Conservation (phyloP, 441 rosid genomes). For the Eutrema salsugineum region DNA sequence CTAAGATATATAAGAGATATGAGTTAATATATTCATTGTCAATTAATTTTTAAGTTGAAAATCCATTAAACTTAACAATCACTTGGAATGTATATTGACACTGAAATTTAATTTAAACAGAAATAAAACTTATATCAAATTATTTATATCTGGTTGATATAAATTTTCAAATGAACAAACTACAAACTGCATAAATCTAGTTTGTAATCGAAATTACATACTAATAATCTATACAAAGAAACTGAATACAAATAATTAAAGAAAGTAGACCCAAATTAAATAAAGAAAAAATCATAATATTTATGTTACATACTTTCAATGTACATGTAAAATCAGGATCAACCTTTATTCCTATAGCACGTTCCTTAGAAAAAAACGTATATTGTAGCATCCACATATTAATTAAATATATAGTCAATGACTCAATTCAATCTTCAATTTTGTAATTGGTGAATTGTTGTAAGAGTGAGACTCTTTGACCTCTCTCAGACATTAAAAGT, state of each 20-base stretch:
- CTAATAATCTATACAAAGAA: background rate
- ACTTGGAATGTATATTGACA: background rate
- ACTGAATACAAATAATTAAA: background rate
- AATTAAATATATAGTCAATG: slow-evolving; percentile 6
- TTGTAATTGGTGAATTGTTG: slow-evolving; percentile 17
- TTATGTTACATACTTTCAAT: background rate
- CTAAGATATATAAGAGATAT: too few relatives aligned
- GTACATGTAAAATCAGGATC: slow-evolving; percentile 9
- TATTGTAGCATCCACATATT: background rate
- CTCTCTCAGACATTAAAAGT: slow-evolving; percentile 17
- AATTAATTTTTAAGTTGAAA: too few relatives aligned
- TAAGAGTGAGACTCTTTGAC: slow-evolving; percentile 13
- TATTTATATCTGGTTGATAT: background rate
- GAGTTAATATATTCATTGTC: too few relatives aligned
- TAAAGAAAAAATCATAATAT: background rate
- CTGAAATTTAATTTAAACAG: background rate
- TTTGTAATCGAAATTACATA: background rate
- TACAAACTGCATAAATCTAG: background rate
- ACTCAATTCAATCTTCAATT: background rate
- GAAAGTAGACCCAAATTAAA: slow-evolving; percentile 2
- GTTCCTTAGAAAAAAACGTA: background rate
- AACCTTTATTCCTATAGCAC: background rate
- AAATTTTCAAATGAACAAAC: background rate
- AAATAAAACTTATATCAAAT: background rate
- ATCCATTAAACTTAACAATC: too few relatives aligned